Conservation (phyloP, 2,329 filamentous ascomycete genomes). For the Diaporthe citri region DNA sequence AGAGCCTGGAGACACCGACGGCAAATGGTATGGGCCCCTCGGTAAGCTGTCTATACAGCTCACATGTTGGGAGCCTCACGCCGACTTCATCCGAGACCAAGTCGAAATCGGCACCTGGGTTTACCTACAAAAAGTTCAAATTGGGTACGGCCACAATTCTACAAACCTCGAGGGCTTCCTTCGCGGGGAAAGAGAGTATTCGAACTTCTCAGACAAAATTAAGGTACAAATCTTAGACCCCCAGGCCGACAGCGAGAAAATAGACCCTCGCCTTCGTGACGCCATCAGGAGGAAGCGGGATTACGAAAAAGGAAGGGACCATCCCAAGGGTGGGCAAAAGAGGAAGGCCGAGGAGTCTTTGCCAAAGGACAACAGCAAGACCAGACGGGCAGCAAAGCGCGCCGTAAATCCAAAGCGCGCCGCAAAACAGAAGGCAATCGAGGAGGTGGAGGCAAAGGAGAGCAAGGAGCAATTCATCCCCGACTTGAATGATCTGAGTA, state of each 20-base stretch:
- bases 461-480: constrained; percentile 46
- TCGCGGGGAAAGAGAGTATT: constrained; percentile 67
- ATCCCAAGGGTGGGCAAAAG: constrained; percentile 55
- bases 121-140: constrained; percentile 77
- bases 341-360: constrained; percentile 48
- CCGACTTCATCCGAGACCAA: constrained; percentile 65
- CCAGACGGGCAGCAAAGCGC: constrained; percentile 44
- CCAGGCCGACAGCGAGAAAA: constrained; percentile 54
- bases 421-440: constrained; percentile 41
- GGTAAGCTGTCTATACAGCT: constrained; percentile 80
- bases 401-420: constrained; percentile 27
- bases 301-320: constrained; percentile 68
- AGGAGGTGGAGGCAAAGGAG: constrained; percentile 46
- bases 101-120: constrained; percentile 74
- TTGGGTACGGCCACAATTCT: constrained; percentile 68
- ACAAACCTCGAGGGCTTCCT: constrained; percentile 78
- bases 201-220: constrained; percentile 58
- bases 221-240: constrained; percentile 66
- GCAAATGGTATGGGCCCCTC: constrained; percentile 78
- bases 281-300: constrained; percentile 73
- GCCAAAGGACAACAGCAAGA: constrained; percentile 45
- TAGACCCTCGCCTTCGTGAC: constrained; percentile 64
- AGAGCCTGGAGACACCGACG: constrained; percentile 40
- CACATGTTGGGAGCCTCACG: constrained; percentile 78
- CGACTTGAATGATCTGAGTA: constrained; percentile 42